Evolutionary conservation across 345 rosid species (phyloP).

Genomic region (Clarkia xantiana): DNA sequence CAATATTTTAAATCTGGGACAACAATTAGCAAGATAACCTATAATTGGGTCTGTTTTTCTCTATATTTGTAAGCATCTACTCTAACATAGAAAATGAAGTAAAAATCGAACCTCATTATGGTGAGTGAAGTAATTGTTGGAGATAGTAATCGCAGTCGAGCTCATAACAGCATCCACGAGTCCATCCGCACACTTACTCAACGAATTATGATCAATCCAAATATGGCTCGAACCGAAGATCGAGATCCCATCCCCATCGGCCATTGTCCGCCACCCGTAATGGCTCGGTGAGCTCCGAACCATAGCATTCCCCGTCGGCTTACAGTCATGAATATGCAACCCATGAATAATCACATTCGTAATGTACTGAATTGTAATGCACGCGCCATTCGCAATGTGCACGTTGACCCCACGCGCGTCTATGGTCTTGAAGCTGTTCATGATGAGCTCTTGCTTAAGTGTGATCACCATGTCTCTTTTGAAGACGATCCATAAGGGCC

Average conservation of each 20-base stretch:
- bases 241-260: conserved; percentile 67
- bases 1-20: no score
- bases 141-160: conserved; percentile 54
- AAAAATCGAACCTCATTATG: conserved; percentile 79
- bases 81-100: no score
- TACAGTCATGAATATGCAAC: conserved; percentile 48
- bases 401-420: conserved; percentile 41
- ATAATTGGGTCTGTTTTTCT: no score
- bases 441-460: conserved; percentile 51
- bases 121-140: conserved; percentile 62
- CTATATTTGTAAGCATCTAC: no score
- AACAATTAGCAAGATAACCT: no score
- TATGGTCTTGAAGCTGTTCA: conserved; percentile 74
- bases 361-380: conserved; percentile 52
- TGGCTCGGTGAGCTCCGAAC: conserved; percentile 76
- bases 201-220: conserved; percentile 83
- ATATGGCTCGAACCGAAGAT: conserved; percentile 66
- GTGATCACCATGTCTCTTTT: conserved; percentile 63
- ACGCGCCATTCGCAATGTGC: conserved; percentile 35
- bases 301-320: conserved; percentile 61
- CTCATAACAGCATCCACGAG: conserved; percentile 55
- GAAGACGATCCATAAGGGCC: conserved; percentile 70
- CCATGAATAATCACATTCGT: conserved; percentile 68
- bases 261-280: conserved; percentile 67
- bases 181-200: conserved; percentile 71